Evolutionary conservation across 495 filamentous ascomycete species (phyloP), one percentile per base, ranked within the genome.

Genomic region (Penicillium argentinense): DNA sequence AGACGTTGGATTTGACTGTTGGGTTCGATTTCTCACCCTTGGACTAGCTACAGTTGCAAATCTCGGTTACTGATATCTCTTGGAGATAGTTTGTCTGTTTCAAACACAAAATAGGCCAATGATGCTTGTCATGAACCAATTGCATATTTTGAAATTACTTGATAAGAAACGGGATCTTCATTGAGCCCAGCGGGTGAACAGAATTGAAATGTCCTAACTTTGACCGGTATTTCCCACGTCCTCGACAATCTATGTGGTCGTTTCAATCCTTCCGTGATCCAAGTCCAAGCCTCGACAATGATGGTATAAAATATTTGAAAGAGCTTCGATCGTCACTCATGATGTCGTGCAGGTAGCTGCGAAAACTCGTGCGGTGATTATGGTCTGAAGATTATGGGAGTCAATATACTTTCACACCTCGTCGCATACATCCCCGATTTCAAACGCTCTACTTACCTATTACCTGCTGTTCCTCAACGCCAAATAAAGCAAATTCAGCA

Each of bases 391-490:
- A 11, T 19, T 21, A 21, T 18, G 21, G 8, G 13, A 7, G 33
- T 36, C 33, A 36, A 12, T 18, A 9, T 7, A 6, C 5, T 2
- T 33, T 13, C n/a, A 14, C 13, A n/a, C 30, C 4, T n/a, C n/a
- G n/a, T n/a, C n/a, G n/a, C n/a, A n/a, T n/a, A n/a, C n/a, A n/a
- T n/a, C n/a, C n/a, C n/a, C n/a, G n/a, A n/a, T n/a, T n/a, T n/a
- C n/a, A n/a, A n/a, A n/a, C n/a, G n/a, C n/a, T 5, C 24, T 3
- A 42, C 51, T 39, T 28, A 63, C 60, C 49, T 57, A 56, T 54
- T 45, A 29, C 33, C 37, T 34, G 28, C 22, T 32, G n/a, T 39
- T 36, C 28, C 49, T 48, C 33, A 56, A 64, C 49, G 51, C 57
- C 57, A 48, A 51, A 43, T 16, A 49, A 45, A 22, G 14, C 21